Percentiles rank a stretch among this genome's conserved stretches.
Evolutionary conservation across 345 rosid genomes (phyloP).

Genomic region (Durio zibethinus): DNA sequence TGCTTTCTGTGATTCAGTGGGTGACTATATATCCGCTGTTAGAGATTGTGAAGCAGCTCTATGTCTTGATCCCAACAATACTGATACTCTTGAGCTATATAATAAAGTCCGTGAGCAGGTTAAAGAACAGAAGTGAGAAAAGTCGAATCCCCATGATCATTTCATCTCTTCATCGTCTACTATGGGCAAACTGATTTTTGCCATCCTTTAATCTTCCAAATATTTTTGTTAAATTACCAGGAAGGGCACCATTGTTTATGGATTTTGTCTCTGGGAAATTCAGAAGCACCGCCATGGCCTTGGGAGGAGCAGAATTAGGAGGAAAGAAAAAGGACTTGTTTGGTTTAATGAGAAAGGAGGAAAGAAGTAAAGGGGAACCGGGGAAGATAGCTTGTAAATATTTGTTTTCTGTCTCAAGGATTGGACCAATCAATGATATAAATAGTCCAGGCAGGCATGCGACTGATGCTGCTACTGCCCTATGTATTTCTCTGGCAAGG

Average conservation of each 20-base stretch:
- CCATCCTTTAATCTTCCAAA: constrained; percentile 21
- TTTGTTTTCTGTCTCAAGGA: constrained; percentile 16
- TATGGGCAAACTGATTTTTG: constrained; percentile 23
- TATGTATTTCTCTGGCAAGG: not conserved
- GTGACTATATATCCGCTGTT: constrained; percentile 45
- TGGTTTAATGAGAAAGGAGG: not conserved
- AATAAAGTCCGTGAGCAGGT: constrained; percentile 43
- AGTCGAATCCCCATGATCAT: constrained; percentile 12
- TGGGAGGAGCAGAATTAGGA: not conserved
- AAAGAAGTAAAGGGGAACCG: constrained; percentile 26
- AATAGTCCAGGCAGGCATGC: constrained; percentile 35
- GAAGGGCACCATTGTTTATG: constrained; percentile 32
- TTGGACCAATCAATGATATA: constrained; percentile 23
- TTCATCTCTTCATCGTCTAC: constrained; percentile 14
- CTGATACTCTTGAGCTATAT: constrained; percentile 62
- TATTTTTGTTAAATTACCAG: constrained; percentile 3
- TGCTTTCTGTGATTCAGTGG: constrained; percentile 83
- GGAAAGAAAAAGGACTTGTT: not conserved
- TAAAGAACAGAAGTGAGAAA: constrained; percentile 30
- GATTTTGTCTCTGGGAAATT: not conserved
- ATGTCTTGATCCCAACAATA: constrained; percentile 68
- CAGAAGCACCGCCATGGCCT: not conserved
- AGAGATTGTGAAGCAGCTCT: constrained; percentile 97
- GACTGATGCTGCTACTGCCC: constrained; percentile 19
- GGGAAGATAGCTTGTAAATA: constrained; percentile 39